A percentile compares a stretch with the other conserved stretches of the same genome.
These are phyloP conservation scores for Aschersonia sp. DNA, from an alignment of 2,329 filamentous ascomycete genomes.

Conservation along the genomic window DNA sequence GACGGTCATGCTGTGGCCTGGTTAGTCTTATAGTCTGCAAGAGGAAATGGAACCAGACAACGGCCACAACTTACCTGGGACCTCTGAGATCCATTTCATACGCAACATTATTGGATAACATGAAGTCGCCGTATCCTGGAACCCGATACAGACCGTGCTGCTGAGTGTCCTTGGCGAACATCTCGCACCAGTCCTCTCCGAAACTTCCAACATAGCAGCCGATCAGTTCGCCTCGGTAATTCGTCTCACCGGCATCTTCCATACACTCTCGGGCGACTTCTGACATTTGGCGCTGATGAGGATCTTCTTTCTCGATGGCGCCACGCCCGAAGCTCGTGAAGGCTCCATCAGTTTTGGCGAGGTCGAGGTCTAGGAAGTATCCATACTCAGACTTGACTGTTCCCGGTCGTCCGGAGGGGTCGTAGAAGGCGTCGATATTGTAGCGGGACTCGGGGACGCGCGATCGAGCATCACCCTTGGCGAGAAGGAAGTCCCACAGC, in stretches of 20 bases:
- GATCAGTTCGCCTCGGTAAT: too few relatives aligned
- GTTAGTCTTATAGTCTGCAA: conserved; percentile 12
- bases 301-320: too few relatives aligned
- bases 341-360: background rate
- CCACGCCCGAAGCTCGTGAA: background rate
- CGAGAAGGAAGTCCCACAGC: background rate
- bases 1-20: conserved; percentile 22
- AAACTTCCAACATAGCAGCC: too few relatives aligned
- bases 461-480: background rate
- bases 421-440: background rate
- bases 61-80: background rate
- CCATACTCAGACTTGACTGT: background rate
- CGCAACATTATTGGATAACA: too few relatives aligned
- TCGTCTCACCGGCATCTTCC: too few relatives aligned
- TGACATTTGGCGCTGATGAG: too few relatives aligned
- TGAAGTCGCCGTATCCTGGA: too few relatives aligned
- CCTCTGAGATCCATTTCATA: background rate
- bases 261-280: too few relatives aligned
- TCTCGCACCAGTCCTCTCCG: too few relatives aligned
- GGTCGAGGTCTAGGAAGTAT: background rate
- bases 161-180: too few relatives aligned
- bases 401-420: background rate
- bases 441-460: background rate
- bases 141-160: too few relatives aligned
- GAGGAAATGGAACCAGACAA: background rate